Evolutionary conservation across 2,329 filamentous ascomycete species (phyloP).

Genomic region (Venturia aucupariae): DNA sequence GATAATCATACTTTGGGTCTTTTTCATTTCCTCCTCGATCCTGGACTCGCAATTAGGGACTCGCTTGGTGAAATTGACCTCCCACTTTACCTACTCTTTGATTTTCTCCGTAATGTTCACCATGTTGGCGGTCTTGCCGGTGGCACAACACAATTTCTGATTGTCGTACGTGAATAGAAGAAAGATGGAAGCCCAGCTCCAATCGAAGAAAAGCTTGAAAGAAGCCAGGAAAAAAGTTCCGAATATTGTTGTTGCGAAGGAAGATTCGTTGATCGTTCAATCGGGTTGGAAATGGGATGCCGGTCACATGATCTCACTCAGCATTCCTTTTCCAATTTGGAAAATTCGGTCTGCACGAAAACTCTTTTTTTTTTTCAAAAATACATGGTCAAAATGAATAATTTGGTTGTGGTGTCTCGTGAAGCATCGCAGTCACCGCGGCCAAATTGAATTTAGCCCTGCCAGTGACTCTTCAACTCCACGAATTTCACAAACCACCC

Average conservation of each 20-base stretch:
- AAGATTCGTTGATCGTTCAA: not conserved
- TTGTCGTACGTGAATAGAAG: not conserved
- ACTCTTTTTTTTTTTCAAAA: not conserved
- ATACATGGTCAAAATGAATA: not conserved
- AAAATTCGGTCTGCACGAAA: not conserved
- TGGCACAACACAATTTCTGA: not conserved
- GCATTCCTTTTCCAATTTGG: not conserved
- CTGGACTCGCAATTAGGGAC: constrained; percentile 36
- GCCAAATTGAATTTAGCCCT: not conserved
- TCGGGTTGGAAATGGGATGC: not conserved
- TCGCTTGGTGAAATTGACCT: not conserved
- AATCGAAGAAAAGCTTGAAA: not conserved
- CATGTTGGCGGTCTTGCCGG: constrained; percentile 50
- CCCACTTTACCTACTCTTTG: constrained; percentile 68
- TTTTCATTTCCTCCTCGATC: constrained; percentile 99
- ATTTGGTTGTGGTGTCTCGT: not conserved
- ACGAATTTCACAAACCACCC: not conserved
- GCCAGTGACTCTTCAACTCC: not conserved
- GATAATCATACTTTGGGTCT: constrained; percentile 76
- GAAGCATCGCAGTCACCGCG: not conserved
- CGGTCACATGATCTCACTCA: not conserved
- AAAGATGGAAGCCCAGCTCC: not conserved
- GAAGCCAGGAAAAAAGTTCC: not conserved
- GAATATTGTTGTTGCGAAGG: not conserved
- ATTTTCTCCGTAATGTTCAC: constrained; percentile 99